Percentiles rank a stretch among this genome's conserved stretches.
phyloP scores from a whole-genome alignment of 371 early-diverging fungal genomes.

The Smittium mucronatum region DNA sequence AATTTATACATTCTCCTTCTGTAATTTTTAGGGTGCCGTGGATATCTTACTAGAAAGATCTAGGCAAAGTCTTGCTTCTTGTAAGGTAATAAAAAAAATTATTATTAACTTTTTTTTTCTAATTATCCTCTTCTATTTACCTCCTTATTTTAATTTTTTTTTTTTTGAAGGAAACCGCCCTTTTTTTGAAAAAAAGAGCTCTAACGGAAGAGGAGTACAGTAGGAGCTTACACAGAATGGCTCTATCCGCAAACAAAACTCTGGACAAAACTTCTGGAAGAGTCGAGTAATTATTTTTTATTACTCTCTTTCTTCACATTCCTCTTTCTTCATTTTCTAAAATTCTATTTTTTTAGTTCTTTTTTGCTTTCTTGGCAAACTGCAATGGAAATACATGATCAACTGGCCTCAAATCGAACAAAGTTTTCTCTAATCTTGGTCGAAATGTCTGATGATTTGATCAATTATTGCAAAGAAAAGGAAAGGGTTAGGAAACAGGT shows the following conservation, averaged over 20 bases:
- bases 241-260: slow-evolving; percentile 21
- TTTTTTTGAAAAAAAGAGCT: slow-evolving; percentile 25
- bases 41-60: slow-evolving; percentile 28
- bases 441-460: slow-evolving; percentile 31
- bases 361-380: slow-evolving; percentile 21
- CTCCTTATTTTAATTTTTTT: not conserved
- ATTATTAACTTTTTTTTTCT: not conserved
- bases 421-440: slow-evolving; percentile 27
- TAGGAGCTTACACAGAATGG: slow-evolving; percentile 22
- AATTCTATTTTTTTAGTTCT: slow-evolving; percentile 3
- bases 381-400: slow-evolving; percentile 32
- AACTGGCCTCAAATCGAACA: slow-evolving; percentile 30
- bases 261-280: slow-evolving; percentile 18
- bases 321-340: not conserved
- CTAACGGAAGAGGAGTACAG: slow-evolving; percentile 30
- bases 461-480: slow-evolving; percentile 28
- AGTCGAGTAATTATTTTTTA: slow-evolving; percentile 16
- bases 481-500: slow-evolving; percentile 18
- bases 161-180: slow-evolving; percentile 20
- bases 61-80: slow-evolving; percentile 26
- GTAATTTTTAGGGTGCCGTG: slow-evolving; percentile 22
- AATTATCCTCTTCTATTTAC: not conserved
- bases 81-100: slow-evolving; percentile 22
- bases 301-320: not conserved
- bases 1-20: not conserved